Percentiles rank a stretch among this genome's conserved stretches.
phyloP scores from a whole-genome alignment of 495 filamentous ascomycete species.

The Neurospora sp. region DNA sequence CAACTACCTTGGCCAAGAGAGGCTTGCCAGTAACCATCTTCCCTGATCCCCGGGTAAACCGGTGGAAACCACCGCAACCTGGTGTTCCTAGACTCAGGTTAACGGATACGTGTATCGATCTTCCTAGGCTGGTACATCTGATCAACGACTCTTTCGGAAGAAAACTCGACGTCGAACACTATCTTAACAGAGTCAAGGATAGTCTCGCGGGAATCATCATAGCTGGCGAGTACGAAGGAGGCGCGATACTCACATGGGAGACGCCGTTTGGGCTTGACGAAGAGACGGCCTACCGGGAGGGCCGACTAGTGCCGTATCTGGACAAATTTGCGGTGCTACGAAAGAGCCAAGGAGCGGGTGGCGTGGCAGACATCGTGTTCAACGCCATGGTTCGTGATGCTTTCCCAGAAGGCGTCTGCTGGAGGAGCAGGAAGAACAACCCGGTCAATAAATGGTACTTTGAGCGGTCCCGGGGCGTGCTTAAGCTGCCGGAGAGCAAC shows the following conservation, averaged over 20 bases:
- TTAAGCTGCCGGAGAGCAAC: constrained; percentile 62
- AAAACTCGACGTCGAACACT: constrained; percentile 72
- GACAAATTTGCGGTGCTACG: constrained; percentile 96
- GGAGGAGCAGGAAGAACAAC: constrained; percentile 71
- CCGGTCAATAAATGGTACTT: constrained; percentile 95
- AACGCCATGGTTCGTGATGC: constrained; percentile 85
- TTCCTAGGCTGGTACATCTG: constrained; percentile 69
- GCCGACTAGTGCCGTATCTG: constrained; percentile 75
- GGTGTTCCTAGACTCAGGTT: constrained; percentile 46
- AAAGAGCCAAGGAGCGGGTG: constrained; percentile 77
- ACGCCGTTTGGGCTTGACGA: constrained; percentile 48
- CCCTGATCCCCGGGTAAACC: constrained; percentile 50
- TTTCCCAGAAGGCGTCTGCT: constrained; percentile 72
- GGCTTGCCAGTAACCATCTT: constrained; percentile 83
- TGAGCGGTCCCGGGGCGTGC: constrained; percentile 71
- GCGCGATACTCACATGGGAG: constrained; percentile 94
- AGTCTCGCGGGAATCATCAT: constrained; percentile 85
- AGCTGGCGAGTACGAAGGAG: constrained; percentile 93
- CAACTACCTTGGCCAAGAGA: constrained; percentile 76
- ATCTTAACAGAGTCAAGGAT: constrained; percentile 63
- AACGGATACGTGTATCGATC: constrained; percentile 69
- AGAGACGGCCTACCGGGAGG: constrained; percentile 40
- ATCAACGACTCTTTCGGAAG: constrained; percentile 93
- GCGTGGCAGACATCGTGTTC: constrained; percentile 91
- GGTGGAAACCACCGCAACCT: constrained; percentile 56